Conservation (phyloP, 176 grass and related monocot genomes). For the Aechmea fasciata region DNA sequence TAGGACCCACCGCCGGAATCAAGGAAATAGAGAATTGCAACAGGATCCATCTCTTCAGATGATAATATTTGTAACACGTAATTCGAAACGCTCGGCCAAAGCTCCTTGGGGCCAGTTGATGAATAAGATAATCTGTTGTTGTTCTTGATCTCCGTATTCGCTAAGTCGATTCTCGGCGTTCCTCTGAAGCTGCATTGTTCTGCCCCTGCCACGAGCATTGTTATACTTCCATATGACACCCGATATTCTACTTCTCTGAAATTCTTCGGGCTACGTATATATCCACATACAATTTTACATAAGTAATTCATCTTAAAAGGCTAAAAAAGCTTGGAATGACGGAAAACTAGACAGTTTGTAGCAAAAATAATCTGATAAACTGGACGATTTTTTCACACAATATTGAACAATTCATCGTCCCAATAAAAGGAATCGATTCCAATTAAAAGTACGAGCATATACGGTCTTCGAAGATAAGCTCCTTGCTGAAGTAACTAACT, state of each 20-base stretch:
- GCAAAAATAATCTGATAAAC: too few relatives aligned
- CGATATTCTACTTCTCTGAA: background rate
- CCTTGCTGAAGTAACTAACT: too few relatives aligned
- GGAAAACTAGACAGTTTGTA: too few relatives aligned
- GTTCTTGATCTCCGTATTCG: constrained; percentile 30
- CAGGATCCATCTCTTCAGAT: constrained; percentile 18
- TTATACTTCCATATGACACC: background rate
- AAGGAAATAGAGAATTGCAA: constrained; percentile 62
- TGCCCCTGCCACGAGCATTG: background rate
- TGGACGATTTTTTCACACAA: too few relatives aligned
- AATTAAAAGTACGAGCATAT: too few relatives aligned
- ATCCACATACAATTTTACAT: too few relatives aligned
- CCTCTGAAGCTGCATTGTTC: constrained; percentile 48
- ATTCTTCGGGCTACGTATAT: too few relatives aligned
- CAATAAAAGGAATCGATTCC: too few relatives aligned
- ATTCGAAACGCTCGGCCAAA: constrained; percentile 88
- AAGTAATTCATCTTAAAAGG: too few relatives aligned
- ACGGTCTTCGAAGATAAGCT: too few relatives aligned
- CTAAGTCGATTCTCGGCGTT: constrained; percentile 40
- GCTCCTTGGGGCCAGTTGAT: constrained; percentile 27
- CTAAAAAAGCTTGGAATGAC: too few relatives aligned
- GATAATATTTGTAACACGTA: constrained; percentile 59
- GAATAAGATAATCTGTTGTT: constrained; percentile 42
- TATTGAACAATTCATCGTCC: too few relatives aligned
- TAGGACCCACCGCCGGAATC: constrained; percentile 89